Base-by-base conservation (phyloP, 2,329 filamentous ascomycete genomes). In the Exophiala sideris region DNA sequence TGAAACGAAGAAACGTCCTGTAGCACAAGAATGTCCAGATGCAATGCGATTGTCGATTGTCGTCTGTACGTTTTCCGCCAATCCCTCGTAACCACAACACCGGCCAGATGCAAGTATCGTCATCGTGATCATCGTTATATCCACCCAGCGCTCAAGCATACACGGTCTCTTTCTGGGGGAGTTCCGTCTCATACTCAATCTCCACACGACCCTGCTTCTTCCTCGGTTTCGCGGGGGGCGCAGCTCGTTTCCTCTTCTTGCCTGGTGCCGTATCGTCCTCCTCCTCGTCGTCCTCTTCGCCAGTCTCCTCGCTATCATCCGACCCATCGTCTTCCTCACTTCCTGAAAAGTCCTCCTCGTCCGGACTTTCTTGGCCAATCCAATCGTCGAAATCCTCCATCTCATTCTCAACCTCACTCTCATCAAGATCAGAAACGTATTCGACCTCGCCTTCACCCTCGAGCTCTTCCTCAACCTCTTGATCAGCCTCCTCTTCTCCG, bases 381-480 rank as follows among this genome's bases (percentile, higher is more conserved):
- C 92, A 97, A 67, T 97, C 92, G 71, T 97, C 89, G 50, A 97
- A 96, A 69, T 97, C 92, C 71, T 96, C 89, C 47, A 97, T 82
- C 16, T 89, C 75, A 62, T 82, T 81, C 57, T 81, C 76, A 51
- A 78, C 87, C 57, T 91, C 88, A 62, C 87, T 88, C 67, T 89
- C 90, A 44, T 91, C 91, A 52, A 95, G 75, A 70, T 96, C 94
- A 67, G 88, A 92, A 54, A 97, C 89, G 66, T 96, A 97, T 76
- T 97, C 91, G 44, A 97, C 87, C 56, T 87, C 82, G 42, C 84
- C 88, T 54, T 86, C 85, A 49, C 84, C 86, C 41, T 86, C 82
- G 40, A 58, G 54, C 32, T 59, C 56, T 80, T 80, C 81, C 65
- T 88, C 85, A 39, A 84, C 78, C 51, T 87, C 86, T 21, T 91